Conservation (phyloP, 2,329 filamentous ascomycete genomes). For the Colletotrichum filicis region DNA sequence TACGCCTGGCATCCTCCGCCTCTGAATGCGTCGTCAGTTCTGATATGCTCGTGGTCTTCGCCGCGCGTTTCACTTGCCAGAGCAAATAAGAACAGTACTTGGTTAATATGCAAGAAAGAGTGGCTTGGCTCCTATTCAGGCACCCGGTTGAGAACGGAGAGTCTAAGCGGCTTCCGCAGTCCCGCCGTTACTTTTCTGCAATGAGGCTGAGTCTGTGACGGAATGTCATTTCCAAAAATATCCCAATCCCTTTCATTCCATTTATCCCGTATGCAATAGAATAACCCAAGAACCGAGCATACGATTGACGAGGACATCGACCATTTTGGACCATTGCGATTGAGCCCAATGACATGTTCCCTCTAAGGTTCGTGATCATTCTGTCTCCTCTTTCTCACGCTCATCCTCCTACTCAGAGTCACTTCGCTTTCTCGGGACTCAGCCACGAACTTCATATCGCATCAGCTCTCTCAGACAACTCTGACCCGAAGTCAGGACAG, state of each 20-base stretch:
- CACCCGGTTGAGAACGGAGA: background rate
- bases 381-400: background rate
- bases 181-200: background rate
- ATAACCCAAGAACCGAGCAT: background rate
- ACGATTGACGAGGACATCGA: background rate
- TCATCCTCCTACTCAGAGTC: background rate
- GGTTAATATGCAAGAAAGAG: background rate
- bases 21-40: background rate
- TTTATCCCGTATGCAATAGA: background rate
- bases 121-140: background rate
- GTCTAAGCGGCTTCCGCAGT: background rate
- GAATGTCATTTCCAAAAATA: background rate
- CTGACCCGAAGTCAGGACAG: background rate
- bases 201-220: background rate
- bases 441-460: background rate
- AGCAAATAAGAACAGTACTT: background rate
- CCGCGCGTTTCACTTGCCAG: background rate
- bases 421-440: background rate
- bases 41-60: background rate
- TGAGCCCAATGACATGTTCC: background rate
- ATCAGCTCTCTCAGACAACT: background rate
- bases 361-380: background rate
- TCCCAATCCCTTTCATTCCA: background rate
- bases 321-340: background rate
- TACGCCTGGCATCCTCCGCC: background rate